A percentile compares a stretch with the other conserved stretches of the same genome.
Evolutionary conservation across 108 stramenopile genomes (phyloP).

Genomic region (Nitzschia palea): DNA sequence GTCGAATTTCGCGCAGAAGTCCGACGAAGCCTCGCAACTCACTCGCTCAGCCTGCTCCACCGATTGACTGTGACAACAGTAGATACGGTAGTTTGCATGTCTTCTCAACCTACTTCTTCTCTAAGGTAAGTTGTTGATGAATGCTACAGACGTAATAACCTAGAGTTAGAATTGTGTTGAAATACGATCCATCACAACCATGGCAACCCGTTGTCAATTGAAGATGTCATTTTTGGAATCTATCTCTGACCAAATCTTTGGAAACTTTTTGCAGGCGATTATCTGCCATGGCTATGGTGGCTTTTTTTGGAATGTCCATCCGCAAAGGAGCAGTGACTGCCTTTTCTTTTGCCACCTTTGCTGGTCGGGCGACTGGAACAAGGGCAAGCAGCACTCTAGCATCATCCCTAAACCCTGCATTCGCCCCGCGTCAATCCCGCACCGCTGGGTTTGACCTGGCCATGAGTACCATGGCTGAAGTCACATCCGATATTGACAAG

Average conservation of each 20-base stretch:
- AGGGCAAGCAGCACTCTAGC: constrained; percentile 4
- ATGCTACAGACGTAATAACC: not conserved
- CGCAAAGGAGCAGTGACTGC: constrained; percentile 34
- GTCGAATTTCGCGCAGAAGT: too few relatives aligned
- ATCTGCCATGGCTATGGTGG: constrained; percentile 38
- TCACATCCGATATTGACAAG: constrained; percentile 37
- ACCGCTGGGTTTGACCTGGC: constrained; percentile 10
- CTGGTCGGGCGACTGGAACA: constrained; percentile 2
- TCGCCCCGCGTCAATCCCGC: not conserved
- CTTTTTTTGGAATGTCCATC: constrained; percentile 16
- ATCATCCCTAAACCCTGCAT: not conserved
- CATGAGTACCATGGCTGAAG: constrained; percentile 15
- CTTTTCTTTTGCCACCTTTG: constrained; percentile 31
- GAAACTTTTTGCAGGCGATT: constrained; percentile 3
- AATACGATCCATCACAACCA: too few relatives aligned
- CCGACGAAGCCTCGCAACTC: too few relatives aligned
- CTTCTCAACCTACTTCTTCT: too few relatives aligned
- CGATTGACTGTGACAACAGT: too few relatives aligned
- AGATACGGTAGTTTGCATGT: too few relatives aligned
- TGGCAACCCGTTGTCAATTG: not conserved
- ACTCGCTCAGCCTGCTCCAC: too few relatives aligned
- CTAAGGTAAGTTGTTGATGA: not conserved
- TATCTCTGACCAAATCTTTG: not conserved
- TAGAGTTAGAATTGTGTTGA: too few relatives aligned
- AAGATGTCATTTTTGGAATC: too few relatives aligned